Percentiles rank a stretch among this genome's conserved stretches.
Evolutionary conservation across 2,329 filamentous ascomycete species (phyloP).

Genomic region (Apiospora saccharicola): DNA sequence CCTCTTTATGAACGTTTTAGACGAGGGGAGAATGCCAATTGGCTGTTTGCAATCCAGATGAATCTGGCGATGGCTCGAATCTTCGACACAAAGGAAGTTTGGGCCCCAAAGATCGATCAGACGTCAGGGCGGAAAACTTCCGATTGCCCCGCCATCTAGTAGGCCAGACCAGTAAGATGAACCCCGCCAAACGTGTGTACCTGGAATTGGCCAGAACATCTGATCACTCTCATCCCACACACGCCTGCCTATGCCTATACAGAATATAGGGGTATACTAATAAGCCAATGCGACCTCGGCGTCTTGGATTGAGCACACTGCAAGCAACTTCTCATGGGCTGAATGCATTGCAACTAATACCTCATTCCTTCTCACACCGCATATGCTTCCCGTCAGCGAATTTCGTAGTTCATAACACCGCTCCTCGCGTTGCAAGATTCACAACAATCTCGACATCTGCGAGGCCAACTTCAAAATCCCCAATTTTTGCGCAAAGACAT

Average conservation of each 20-base stretch:
- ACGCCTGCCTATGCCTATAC: not conserved
- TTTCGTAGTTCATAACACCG: not conserved
- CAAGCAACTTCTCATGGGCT: not conserved
- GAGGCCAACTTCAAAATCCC: not conserved
- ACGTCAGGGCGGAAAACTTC: constrained; percentile 23
- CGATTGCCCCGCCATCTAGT: constrained; percentile 20
- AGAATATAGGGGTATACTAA: constrained; percentile 16
- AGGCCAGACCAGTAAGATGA: not conserved
- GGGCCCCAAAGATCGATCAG: not conserved
- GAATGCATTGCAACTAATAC: not conserved
- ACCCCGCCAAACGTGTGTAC: not conserved
- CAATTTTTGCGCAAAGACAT: not conserved
- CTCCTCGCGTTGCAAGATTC: constrained; percentile 21
- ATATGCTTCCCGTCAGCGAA: not conserved
- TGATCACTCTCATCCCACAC: not conserved
- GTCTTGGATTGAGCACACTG: not conserved
- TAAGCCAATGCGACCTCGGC: not conserved
- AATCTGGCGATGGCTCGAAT: constrained; percentile 26
- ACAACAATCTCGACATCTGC: constrained; percentile 17
- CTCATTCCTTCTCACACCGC: not conserved
- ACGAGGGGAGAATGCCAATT: not conserved
- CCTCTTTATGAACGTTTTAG: not conserved
- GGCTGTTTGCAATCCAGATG: constrained; percentile 7
- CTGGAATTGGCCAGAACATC: constrained; percentile 14
- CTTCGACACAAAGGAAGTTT: constrained; percentile 24